Evolutionary conservation across 768 basidiomycete species (phyloP), one percentile per base, ranked within the genome.

Genomic region (Russula foetens): DNA sequence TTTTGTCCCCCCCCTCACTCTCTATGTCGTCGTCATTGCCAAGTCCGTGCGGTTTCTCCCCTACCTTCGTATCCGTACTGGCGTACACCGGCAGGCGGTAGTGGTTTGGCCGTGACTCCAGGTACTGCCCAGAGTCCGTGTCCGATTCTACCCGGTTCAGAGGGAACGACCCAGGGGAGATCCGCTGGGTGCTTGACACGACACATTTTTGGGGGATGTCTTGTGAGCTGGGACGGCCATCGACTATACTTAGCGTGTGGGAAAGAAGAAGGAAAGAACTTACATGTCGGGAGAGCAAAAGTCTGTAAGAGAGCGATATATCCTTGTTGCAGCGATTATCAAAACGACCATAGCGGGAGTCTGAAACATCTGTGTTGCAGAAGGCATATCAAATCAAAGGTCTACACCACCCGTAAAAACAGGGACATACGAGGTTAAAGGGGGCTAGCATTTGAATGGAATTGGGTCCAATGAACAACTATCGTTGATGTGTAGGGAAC

Each of bases 321-420:
- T 58, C n/a, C 47, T 35, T 28, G 57, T 58, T 24, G 57, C 48
- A 29, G 47, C 46, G n/a, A 58, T 51, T 8, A 33, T 9, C 49
- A 48, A 21, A 2, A 21, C 14, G 49, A 51, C 21, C 15, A 50
- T 21, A 23, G 24, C 14, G 17, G 53, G 53, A 5, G 26, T 29
- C 39, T 51, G 48, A 39, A 58, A 58, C 57, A 58, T 58, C 57
- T 58, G 19, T 19, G 2, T 31, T 19, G 8, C 7, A 41, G 11
- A 24, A 47, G 23, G 50, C 0, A 12, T 4, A 15, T n/a, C n/a
- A 17, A 29, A 2, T 28, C 28, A 28, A 29, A 4, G 26, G 15
- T 14, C 45, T 5, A 23, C 12, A 3, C 0, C 28, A 29, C 26
- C 19, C 15, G 46, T 4, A 47, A 28, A 7, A 28, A 7, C 2